phyloP scores from a whole-genome alignment of 441 rosid genomes.

The Adansonia madagascariensis region DNA sequence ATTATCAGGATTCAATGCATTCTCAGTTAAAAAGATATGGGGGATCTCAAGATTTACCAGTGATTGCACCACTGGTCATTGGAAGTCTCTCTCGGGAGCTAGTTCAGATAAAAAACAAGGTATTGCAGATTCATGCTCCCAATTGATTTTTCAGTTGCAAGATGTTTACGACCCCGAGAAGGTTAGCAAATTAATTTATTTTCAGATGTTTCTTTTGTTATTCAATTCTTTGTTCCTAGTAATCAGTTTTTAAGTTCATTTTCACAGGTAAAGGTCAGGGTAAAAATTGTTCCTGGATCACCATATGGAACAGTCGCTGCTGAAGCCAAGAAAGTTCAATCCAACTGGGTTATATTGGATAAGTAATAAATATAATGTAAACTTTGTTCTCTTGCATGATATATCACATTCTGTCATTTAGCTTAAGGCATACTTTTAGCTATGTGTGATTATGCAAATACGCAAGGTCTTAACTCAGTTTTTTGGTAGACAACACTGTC shows the following conservation, averaged over 20 bases:
- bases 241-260: conserved; percentile 28
- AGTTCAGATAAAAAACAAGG: conserved; percentile 58
- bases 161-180: conserved; percentile 67
- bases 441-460: neutral
- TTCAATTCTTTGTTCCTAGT: neutral
- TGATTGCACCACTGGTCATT: conserved; percentile 55
- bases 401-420: conserved; percentile 3
- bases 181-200: conserved; percentile 39
- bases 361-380: conserved; percentile 46
- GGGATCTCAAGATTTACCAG: conserved; percentile 59
- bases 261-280: conserved; percentile 60
- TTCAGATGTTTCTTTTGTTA: neutral
- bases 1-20: conserved; percentile 4
- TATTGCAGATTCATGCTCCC: conserved; percentile 61
- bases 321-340: conserved; percentile 59
- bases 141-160: conserved; percentile 61
- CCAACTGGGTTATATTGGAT: conserved; percentile 72
- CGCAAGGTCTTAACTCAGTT: conserved; percentile 8
- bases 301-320: conserved; percentile 64
- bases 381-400: conserved; percentile 22
- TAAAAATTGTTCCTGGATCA: conserved; percentile 55
- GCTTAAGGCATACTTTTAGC: conserved; percentile 19
- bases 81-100: conserved; percentile 52
- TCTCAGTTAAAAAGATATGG: conserved; percentile 65
- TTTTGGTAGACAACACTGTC: neutral